Evolutionary conservation across 768 basidiomycete species (phyloP), one percentile per base, ranked within the genome.

Genomic region (Pleurotus platypus): DNA sequence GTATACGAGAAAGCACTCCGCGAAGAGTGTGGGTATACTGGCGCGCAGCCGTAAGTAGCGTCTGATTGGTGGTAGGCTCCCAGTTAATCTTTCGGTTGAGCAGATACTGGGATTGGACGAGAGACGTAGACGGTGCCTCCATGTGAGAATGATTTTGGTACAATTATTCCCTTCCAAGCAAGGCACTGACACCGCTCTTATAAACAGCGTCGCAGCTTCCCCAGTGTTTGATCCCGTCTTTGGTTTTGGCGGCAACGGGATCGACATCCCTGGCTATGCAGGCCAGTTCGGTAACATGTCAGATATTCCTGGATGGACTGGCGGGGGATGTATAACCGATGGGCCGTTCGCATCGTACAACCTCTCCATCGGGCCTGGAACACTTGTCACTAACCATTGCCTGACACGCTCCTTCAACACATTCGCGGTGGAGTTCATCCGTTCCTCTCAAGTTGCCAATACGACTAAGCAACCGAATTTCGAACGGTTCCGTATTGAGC

Each of bases 71-170:
- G 4, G 27, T 27, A 18, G 6, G 9, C n/a, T 20, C 1, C 26
- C 27, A n/a, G 8, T n/a, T n/a, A 30, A 27, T 16, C 49, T 6
- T 50, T 16, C 26, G 9, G 9, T n/a, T n/a, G 2, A 40, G 4
- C 30, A 76, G 75, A 5, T 76, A 74, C 43, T 78, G 75, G 75
- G 69, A 76, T 49, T 76, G 74, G 74, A 71, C 70, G 3, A 63
- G 60, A 27, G 75, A 77, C 54, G 64, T 67, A 1, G 70, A 72
- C 48, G 60, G 48, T 22, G 60, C 54, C 9, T 27, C 56, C 15
- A 58, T 59, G 69, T 71, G 57, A 53, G 64, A 9, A 30, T 2
- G 2, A 30, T 30, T 30, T 8, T 7, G 7, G 7, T 30, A 30
- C 0, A 30, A 2, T 30, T 30, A 30, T 5, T 9, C 27, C 22